These are phyloP conservation scores for Verbascum thapsus DNA, from an alignment of 257 asterid genomes.

Conservation along the genomic window DNA sequence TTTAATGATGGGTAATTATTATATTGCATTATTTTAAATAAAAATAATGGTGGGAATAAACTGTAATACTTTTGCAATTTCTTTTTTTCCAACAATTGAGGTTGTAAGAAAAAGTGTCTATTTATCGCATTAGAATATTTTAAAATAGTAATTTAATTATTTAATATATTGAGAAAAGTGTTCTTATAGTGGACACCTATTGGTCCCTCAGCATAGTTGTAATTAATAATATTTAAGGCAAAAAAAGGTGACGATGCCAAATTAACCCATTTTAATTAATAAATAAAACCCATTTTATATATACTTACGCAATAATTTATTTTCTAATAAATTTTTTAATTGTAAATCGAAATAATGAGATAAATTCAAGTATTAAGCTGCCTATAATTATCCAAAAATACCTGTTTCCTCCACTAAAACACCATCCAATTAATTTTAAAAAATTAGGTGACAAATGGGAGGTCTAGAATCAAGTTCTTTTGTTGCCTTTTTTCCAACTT, in stretches of 20 bases:
- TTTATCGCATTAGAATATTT: neutral
- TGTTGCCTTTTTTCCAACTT: neutral
- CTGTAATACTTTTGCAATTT: too few relatives aligned
- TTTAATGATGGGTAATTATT: neutral
- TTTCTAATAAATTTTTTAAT: too few relatives aligned
- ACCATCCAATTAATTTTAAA: neutral
- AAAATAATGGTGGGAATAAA: neutral
- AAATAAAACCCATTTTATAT: too few relatives aligned
- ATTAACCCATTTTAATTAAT: too few relatives aligned
- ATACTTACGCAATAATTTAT: too few relatives aligned
- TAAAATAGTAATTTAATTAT: neutral
- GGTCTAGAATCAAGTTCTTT: conserved; percentile 22
- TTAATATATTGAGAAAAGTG: neutral
- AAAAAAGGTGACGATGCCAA: neutral
- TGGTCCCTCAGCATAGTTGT: neutral
- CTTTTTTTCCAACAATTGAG: conserved; percentile 21
- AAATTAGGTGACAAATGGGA: conserved; percentile 17
- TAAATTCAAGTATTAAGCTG: too few relatives aligned
- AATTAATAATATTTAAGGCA: neutral
- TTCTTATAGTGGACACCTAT: neutral
- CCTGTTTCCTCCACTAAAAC: conserved; percentile 19
- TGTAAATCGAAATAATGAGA: too few relatives aligned
- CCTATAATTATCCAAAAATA: too few relatives aligned
- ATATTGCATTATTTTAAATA: neutral
- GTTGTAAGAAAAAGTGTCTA: conserved; percentile 12